A percentile compares a stretch with the other conserved stretches of the same genome.
phyloP scores from a whole-genome alignment of 768 basidiomycete species.

The Nidularia pulvinata region DNA sequence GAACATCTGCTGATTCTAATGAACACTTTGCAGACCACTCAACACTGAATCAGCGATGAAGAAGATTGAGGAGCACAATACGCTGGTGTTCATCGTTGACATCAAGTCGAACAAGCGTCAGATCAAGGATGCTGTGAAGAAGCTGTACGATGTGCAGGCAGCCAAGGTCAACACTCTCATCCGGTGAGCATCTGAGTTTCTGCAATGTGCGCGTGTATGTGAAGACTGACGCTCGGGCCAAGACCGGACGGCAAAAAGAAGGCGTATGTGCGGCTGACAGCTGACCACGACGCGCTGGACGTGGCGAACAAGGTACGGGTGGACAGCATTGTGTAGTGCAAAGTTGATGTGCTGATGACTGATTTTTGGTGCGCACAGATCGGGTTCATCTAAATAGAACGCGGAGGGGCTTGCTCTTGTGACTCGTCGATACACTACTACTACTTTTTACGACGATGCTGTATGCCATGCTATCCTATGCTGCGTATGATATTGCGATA shows the following conservation, averaged over 20 bases:
- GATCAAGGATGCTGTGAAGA: conserved; percentile 99
- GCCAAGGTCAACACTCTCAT: conserved; percentile 98
- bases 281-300: conserved; percentile 97
- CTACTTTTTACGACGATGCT: conserved; percentile 1
- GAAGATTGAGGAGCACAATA: conserved; percentile 99
- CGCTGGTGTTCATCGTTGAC: conserved; percentile 97
- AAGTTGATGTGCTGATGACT: neutral
- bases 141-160: conserved; percentile 96
- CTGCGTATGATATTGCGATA: neutral
- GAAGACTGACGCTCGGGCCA: conserved; percentile 2
- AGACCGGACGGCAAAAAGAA: conserved; percentile 99
- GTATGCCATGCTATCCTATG: neutral
- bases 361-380: conserved; percentile 47
- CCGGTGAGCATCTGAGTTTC: conserved; percentile 54
- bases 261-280: conserved; percentile 94
- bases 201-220: neutral
- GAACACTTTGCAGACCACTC: conserved; percentile 51
- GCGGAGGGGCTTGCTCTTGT: neutral
- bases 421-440: neutral
- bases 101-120: conserved; percentile 96
- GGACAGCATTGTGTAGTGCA: neutral
- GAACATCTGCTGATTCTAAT: too few species aligned
- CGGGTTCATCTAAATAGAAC: conserved; percentile 79
- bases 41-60: conserved; percentile 99
- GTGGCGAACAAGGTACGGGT: conserved; percentile 89